Evolutionary conservation across 441 rosid genomes (phyloP).

Genomic region (Gossypium davidsonii): DNA sequence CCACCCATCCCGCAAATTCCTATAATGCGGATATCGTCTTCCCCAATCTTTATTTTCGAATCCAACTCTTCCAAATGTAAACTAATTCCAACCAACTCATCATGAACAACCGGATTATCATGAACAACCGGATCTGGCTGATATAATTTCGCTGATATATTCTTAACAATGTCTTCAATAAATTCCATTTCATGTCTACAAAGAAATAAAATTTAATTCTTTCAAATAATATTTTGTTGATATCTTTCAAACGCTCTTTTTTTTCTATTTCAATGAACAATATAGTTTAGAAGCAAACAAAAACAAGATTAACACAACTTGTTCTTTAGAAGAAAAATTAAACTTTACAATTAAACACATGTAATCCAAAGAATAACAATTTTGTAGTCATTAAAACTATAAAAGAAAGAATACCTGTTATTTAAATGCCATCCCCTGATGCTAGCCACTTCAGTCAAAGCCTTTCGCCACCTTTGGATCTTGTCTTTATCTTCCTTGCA

Average conservation of each 20-base stretch:
- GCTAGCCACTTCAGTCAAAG: slow-evolving; percentile 36
- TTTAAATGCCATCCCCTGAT: slow-evolving; percentile 28
- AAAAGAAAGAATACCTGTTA: slow-evolving; percentile 5
- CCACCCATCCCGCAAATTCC: slow-evolving; percentile 60
- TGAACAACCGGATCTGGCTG: slow-evolving; percentile 27
- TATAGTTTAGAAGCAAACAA: background rate
- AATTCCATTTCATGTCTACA: slow-evolving; percentile 25
- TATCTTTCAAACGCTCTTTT: background rate
- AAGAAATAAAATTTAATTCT: background rate
- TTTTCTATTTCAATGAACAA: background rate
- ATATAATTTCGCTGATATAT: slow-evolving; percentile 7
- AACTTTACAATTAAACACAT: background rate
- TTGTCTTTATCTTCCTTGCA: background rate
- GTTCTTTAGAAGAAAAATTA: background rate
- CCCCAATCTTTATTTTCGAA: slow-evolving; percentile 19
- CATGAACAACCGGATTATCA: slow-evolving; percentile 39
- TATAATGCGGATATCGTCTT: slow-evolving; percentile 21
- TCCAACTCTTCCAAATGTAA: slow-evolving; percentile 23
- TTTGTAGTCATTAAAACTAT: background rate
- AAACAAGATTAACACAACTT: too few species aligned
- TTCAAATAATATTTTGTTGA: too few species aligned
- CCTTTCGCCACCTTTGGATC: slow-evolving; percentile 30
- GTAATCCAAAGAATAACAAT: too few species aligned
- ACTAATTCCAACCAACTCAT: slow-evolving; percentile 42
- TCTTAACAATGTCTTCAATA: slow-evolving; percentile 29